Evolutionary conservation across 805 yeast genomes (phyloP), one percentile per base, ranked within the genome.

Genomic region (Starmerella apis): DNA sequence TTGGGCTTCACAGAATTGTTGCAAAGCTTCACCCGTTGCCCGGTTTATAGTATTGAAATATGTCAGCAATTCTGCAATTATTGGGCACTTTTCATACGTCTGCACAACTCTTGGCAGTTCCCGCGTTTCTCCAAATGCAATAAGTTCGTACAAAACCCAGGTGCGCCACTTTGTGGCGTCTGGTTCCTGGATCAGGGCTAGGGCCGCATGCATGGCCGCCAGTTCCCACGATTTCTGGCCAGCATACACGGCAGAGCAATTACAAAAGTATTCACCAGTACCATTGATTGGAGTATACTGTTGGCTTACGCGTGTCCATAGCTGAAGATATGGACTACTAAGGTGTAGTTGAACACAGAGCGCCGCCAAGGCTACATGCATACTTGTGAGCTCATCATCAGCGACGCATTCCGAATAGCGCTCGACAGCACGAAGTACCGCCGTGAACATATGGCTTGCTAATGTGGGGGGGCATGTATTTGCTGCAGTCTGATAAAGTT

Each of bases 181-280:
- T 1, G 49, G 46, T 2, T 10, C 22, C n/a, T 38, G 19, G 13
- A 35, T 27, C 2, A 49, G 30, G n/a, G 51, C 53, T 10, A 49
- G 25, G 5, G 56, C 56, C 5, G 54, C 56, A 39, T 33, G 35
- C 13, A 47, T 20, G 10, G 51, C 41, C 1, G 58, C 55, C 3
- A 30, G 38, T 1, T 35, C 31, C 56, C 55, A 54, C 6, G n/a
- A 14, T 2, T 37, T 28, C 4, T 4, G 18, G 13, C 43, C 27
- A 3, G 30, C 9, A 16, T 24, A 27, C 3, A 53, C 25, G 2
- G 6, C 16, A 11, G 42, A 23, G 32, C 49, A 46, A 35, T 39
- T 11, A 18, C 18, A 37, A n/a, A 50, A 49, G 45, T 49, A 53
- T 16, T 6, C 14, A 5, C 32, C 46, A 2, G 39, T 37, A 4